Evolutionary conservation across 208 protist species (phyloP).

Genomic region (Tritrichomonas foetus): DNA sequence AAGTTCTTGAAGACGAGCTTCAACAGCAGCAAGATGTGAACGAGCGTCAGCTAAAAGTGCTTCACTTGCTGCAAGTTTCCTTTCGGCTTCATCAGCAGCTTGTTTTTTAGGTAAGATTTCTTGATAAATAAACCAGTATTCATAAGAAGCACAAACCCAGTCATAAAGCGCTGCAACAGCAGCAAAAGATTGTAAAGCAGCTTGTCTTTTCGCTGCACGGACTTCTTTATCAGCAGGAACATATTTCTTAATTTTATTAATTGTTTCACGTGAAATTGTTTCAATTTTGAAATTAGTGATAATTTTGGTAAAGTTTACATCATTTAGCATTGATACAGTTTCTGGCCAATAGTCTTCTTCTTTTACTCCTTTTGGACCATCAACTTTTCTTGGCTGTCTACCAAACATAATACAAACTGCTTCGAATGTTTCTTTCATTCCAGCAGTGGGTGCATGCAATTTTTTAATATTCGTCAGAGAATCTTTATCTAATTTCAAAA

Average conservation of each 20-base stretch:
- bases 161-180: constrained; percentile 84
- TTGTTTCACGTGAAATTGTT: constrained; percentile 82
- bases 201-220: constrained; percentile 75
- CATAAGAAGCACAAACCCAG: constrained; percentile 80
- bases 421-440: constrained; percentile 31
- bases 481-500: not conserved
- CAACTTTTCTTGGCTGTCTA: not conserved
- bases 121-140: constrained; percentile 68
- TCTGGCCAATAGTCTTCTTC: constrained; percentile 43
- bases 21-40: constrained; percentile 70
- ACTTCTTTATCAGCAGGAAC: constrained; percentile 78
- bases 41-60: constrained; percentile 74
- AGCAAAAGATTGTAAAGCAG: constrained; percentile 79
- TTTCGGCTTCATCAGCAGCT: constrained; percentile 73
- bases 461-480: constrained; percentile 23
- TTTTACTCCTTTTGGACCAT: not conserved
- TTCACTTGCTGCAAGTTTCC: constrained; percentile 74
- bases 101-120: constrained; percentile 81
- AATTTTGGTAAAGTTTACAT: constrained; percentile 85
- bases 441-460: not conserved
- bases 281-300: constrained; percentile 89
- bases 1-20: constrained; percentile 62
- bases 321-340: constrained; percentile 61
- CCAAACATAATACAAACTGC: constrained; percentile 40
- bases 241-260: constrained; percentile 85